phyloP scores from a whole-genome alignment of 2,329 filamentous ascomycete genomes.

The Xylaria sp. region DNA sequence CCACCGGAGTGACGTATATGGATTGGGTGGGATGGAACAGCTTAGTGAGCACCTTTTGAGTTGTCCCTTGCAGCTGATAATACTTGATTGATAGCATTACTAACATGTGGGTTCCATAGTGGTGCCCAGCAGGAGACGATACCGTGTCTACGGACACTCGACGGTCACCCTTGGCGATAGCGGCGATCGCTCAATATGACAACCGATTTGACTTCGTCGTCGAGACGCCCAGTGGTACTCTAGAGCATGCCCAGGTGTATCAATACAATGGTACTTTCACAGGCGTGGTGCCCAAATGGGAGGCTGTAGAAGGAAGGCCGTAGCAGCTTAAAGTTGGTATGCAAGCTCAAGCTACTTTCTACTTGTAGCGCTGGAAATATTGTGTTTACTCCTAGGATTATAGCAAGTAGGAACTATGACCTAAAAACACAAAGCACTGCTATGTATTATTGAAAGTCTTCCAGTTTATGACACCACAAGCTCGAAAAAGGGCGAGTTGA shows the following conservation, averaged over 20 bases:
- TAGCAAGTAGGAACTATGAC: too few species aligned
- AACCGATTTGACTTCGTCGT: not conserved
- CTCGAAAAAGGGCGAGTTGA: slow-evolving; percentile 29
- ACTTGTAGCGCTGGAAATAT: too few species aligned
- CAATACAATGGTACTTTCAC: not conserved
- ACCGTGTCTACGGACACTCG: not conserved
- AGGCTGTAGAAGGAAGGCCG: not conserved
- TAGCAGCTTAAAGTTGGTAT: too few species aligned
- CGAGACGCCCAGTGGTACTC: not conserved
- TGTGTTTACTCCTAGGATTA: too few species aligned
- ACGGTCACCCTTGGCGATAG: not conserved
- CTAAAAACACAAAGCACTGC: too few species aligned
- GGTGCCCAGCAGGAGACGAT: not conserved
- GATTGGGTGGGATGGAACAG: not conserved
- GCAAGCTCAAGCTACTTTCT: too few species aligned
- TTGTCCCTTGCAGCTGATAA: not conserved
- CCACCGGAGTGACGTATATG: not conserved
- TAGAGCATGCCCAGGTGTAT: not conserved
- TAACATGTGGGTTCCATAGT: not conserved
- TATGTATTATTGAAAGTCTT: too few species aligned
- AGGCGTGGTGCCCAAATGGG: slow-evolving; percentile 1
- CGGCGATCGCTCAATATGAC: not conserved
- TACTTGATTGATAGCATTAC: not conserved
- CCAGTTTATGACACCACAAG: not conserved
- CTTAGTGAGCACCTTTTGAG: not conserved